A percentile compares a stretch with the other conserved stretches of the same genome.
Conservation (phyloP, 129 eudicot species). For the Mikania micrantha region DNA sequence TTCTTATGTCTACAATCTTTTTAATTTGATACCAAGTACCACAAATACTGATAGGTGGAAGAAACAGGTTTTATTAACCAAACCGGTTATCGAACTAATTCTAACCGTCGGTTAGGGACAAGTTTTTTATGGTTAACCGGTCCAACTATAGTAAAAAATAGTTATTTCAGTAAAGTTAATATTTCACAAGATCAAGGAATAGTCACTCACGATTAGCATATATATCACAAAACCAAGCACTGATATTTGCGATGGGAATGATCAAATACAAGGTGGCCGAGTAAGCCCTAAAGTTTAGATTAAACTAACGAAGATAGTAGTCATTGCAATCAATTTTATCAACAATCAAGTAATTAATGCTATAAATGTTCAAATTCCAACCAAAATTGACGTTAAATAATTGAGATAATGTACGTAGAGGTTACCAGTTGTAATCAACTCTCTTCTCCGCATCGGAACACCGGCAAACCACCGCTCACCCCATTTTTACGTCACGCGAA, state of each 20-base stretch:
- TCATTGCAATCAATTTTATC: too few species aligned
- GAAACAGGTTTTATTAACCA: too few species aligned
- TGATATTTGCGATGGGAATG: neutral
- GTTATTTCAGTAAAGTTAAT: neutral
- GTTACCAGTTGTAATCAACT: neutral
- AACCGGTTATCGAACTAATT: too few species aligned
- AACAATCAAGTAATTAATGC: neutral
- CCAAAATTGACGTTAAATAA: neutral
- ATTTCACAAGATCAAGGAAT: neutral
- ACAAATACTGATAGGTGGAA: too few species aligned
- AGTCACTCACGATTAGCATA: too few species aligned
- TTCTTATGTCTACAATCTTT: too few species aligned
- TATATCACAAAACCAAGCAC: neutral
- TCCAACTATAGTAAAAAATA: too few species aligned
- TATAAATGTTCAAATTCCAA: neutral
- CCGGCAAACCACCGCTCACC: slow-evolving; percentile 23
- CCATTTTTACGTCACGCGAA: slow-evolving; percentile 1
- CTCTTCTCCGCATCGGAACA: slow-evolving; percentile 12
- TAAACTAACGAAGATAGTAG: neutral
- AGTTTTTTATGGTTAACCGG: too few species aligned
- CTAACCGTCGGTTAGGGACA: too few species aligned
- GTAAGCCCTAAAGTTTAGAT: neutral
- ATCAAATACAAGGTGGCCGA: neutral
- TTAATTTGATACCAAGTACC: too few species aligned
- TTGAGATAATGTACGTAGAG: neutral